Evolutionary conservation across 2,329 filamentous ascomycete species (phyloP).

Genomic region (Dothideomycetes sp.): DNA sequence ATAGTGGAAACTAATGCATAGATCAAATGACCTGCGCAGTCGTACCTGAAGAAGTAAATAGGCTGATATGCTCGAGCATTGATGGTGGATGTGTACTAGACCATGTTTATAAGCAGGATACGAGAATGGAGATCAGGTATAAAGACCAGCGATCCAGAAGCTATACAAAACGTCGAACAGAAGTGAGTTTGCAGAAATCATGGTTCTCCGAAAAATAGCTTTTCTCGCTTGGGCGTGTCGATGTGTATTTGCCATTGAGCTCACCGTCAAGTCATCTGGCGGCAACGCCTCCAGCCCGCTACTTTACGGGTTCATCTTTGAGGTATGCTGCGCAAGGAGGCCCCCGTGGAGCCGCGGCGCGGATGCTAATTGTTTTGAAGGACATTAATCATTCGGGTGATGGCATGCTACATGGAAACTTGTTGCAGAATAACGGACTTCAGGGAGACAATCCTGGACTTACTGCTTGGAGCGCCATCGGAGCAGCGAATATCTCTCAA

Average conservation of each 20-base stretch:
- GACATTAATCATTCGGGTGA: conserved; percentile 57
- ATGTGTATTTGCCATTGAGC: conserved; percentile 12
- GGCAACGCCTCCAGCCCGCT: conserved; percentile 29
- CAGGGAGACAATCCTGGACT: conserved; percentile 39
- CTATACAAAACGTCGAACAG: too few species aligned
- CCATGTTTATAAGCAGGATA: too few species aligned
- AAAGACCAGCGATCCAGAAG: too few species aligned
- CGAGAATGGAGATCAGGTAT: too few species aligned
- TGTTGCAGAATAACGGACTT: conserved; percentile 58
- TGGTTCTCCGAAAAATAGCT: too few species aligned
- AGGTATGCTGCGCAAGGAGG: conserved; percentile 6
- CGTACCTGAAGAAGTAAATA: too few species aligned
- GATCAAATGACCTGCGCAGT: too few species aligned
- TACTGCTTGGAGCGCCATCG: background rate
- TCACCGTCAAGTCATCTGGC: conserved; percentile 17
- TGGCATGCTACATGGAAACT: conserved; percentile 58
- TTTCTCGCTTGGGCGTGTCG: conserved; percentile 7
- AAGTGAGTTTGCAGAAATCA: too few species aligned
- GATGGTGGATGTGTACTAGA: too few species aligned
- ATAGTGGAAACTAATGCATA: too few species aligned
- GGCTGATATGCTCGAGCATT: too few species aligned
- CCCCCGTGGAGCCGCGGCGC: background rate
- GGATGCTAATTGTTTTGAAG: conserved; percentile 13
- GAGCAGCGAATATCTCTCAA: background rate
- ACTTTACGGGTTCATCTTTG: conserved; percentile 33